Evolutionary conservation across 1,139 yeast genomes (phyloP).

Genomic region (Tardiomyces depauwii): DNA sequence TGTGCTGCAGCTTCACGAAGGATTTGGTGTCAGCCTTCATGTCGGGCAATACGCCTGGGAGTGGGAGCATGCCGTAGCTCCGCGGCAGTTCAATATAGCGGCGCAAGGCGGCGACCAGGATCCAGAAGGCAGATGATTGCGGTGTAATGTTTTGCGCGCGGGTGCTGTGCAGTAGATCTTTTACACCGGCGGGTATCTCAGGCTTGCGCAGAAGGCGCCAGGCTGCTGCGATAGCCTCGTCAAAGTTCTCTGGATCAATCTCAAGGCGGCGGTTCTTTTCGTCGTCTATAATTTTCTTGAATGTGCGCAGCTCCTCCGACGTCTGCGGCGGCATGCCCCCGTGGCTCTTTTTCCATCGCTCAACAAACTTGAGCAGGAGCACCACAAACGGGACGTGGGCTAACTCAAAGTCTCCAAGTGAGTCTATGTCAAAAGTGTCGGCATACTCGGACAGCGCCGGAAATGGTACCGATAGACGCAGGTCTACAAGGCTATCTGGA

Average conservation of each 20-base stretch:
- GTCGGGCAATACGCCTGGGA: conserved; percentile 73
- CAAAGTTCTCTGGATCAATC: conserved; percentile 48
- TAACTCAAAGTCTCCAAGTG: conserved; percentile 39
- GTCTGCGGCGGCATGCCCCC: conserved; percentile 32
- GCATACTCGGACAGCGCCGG: conserved; percentile 45
- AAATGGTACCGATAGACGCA: conserved; percentile 73
- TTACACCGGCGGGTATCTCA: conserved; percentile 5
- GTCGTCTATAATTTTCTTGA: conserved; percentile 31
- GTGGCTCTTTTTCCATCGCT: conserved; percentile 32
- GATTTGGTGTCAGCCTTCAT: conserved; percentile 71
- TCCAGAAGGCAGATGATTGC: conserved; percentile 41
- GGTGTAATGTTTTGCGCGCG: background rate
- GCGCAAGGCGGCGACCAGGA: conserved; percentile 44
- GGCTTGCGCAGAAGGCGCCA: conserved; percentile 34
- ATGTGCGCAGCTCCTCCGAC: conserved; percentile 37
- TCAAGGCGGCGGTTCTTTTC: conserved; percentile 23
- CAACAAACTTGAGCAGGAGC: conserved; percentile 46
- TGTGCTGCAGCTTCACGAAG: conserved; percentile 45
- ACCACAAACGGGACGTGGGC: conserved; percentile 69
- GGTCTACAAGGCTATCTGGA: conserved; percentile 51
- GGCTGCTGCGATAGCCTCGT: conserved; percentile 56
- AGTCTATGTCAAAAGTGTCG: conserved; percentile 38
- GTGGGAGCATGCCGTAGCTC: conserved; percentile 40
- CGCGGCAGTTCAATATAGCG: conserved; percentile 31
- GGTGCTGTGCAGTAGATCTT: conserved; percentile 2